Base-by-base conservation (phyloP, 352 stramenopile species). In the Phytophthora hibernalis region DNA sequence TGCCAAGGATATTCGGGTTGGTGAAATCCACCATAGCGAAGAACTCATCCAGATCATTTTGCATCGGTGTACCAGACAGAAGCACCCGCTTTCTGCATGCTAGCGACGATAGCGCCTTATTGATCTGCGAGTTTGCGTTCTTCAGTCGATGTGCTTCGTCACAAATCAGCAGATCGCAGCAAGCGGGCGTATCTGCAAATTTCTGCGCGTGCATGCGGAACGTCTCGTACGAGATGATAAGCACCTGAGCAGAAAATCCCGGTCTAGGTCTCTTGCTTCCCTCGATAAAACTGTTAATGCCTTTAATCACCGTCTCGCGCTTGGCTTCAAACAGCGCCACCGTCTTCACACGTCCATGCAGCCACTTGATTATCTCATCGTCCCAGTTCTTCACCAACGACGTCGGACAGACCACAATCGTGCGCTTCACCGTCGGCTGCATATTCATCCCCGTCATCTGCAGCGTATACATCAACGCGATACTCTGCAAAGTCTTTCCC, bases 111-210 rank as follows among this genome's bases (percentile, higher is more conserved):
- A 96, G 55, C 0, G 87, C 87, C 26, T 85, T 80, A 60, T 93
- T 96, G 62, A 95, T 96, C 73, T 99, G 89, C 35, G 98, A 99
- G 26, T 96, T 97, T 3, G 92, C 87, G 70, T 99, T 99, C 75
- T 99, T 99, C 0, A 99, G 83, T 40, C 97, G 90, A 85, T 99
- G 97, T 0, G 97, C 97, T 91, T 99, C 98, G 71, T 99, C 98
- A 77, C 97, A 99, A 66, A 99, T 97, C 0, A 99, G 77, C 26
- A 99, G 72, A 54, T 99, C 97, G 61, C 97, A 99, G 28, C 85
- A 85, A 7, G 64, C 74, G 40, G 85, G 85, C 31, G 89, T 83
- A 38, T 97, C 95, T 30, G 74, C 87, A 59, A 99, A 97, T 6
- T 95, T 85, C 56, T 92, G 79, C 1, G 90, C 85, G 66, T 99